Evolutionary conservation across 306 rosid species (phyloP), one percentile per base, ranked within the genome.

Genomic region (Lathyrus oleraceus): DNA sequence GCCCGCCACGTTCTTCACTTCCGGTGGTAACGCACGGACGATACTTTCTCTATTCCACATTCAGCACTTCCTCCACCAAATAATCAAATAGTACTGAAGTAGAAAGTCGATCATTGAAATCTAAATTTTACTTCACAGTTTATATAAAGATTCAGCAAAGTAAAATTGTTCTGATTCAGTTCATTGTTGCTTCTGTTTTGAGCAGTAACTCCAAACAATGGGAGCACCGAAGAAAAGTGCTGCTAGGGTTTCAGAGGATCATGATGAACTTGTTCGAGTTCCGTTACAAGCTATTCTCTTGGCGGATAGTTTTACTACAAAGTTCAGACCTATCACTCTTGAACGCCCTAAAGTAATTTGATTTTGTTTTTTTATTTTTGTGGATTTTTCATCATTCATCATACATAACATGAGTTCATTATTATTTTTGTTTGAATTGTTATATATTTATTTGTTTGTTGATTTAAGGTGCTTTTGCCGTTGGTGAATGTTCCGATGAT

Each of bases 321-420:
- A 86, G 81, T 95, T 95, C 85, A 85, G 92, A 53, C 99, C 99
- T 61, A 95, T 91, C 79, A 95, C 99, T 9, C 99, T 95, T 14
- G 95, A 95, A 78, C 96, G 97, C 71, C 97, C 99, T 69, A 94
- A 94, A 76, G 97, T 94, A 69, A 16, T 6, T 2, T 54, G 4
- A 12, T 10, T 67, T 59, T 12, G 44, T 12, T 20, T 10, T 2
- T 63, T 17, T 27, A 5, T n/a, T 49, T 2, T 6, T 4, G 35
- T 49, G 6, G 4, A 35, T 60, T 53, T 14, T 21, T 53, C 58
- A 51, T 17, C 27, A 0, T 48, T 8, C 10, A n/a, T n/a, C n/a
- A n/a, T n/a, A n/a, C n/a, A n/a, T n/a, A n/a, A n/a, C n/a, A n/a
- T n/a, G n/a, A n/a, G n/a, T n/a, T n/a, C n/a, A 6, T 15, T n/a